Base-by-base conservation (phyloP, 2,329 filamentous ascomycete species). In the Fusarium graminum region DNA sequence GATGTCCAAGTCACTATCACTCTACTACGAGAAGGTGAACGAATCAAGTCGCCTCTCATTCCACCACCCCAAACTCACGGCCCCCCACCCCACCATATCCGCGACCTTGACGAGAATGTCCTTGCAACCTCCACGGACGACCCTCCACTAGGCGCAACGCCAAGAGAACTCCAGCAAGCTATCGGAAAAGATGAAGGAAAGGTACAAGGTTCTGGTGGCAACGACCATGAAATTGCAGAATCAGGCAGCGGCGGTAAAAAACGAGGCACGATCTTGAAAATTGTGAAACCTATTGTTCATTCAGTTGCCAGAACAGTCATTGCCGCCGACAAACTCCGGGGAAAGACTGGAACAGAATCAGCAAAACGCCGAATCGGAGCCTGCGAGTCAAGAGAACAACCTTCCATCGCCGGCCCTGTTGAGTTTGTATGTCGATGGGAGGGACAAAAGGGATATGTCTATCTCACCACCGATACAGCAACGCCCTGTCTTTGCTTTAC, bases 1-100 rank as follows among this genome's bases (percentile, higher is more conserved):
- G 93, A 94, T 73, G 90, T 91, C 4, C 92, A 94, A 72, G 83
- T 94, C 14, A 89, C 91, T 0, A 80, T 94, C 38, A 93, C 92
- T 0, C 82, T 94, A 1, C 85, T 94, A 12, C 89, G 92, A 26
- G 86, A 93, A 38, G 91, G 91, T 46, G 92, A 94, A 77, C 85
- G 86, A 3, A 92, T 92, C 75, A 90, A 90, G 57, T 87, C 90
- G 2, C 92, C 92, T 0, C 77, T 94, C 0, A 89, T 90, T 2
- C 87, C 84, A 0, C 80, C 82, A 0, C 56, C 60, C 0, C 3
- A 11, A 3, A 6, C 44, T 4, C 34, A 52, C 11, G 7, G 11
- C 0, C 9, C 44, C 14, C 41, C 59, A 3, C 26, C 16, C 3
- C 12, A 51, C 4, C n/a, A 41, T 6, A 7, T 14, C 4, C 40